A percentile compares a stretch with the other conserved stretches of the same genome.
phyloP scores from a whole-genome alignment of 805 yeast species.

The Saccharomyces eubayanus region DNA sequence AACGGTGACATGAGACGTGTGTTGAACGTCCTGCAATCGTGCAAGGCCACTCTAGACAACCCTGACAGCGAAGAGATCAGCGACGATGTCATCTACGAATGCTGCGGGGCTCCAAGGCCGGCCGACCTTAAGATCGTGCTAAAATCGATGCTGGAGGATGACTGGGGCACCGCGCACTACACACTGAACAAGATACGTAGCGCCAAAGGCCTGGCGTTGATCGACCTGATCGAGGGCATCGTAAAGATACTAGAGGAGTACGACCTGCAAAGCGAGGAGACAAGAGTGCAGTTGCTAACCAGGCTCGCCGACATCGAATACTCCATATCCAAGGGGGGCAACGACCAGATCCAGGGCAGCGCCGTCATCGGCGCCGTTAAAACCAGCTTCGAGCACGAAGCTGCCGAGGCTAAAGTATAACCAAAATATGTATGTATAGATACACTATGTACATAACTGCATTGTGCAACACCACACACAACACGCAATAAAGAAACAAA shows the following conservation, averaged over 20 bases:
- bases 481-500: background rate
- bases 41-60: constrained; percentile 64
- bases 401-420: background rate
- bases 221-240: constrained; percentile 74
- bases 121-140: constrained; percentile 67
- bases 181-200: constrained; percentile 60
- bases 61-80: constrained; percentile 48
- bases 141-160: constrained; percentile 72
- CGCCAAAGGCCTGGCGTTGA: constrained; percentile 77
- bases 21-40: constrained; percentile 87
- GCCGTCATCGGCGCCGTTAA: constrained; percentile 86
- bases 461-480: background rate
- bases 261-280: constrained; percentile 47
- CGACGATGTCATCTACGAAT: constrained; percentile 75
- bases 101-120: constrained; percentile 94
- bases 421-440: background rate
- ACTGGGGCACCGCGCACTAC: constrained; percentile 70
- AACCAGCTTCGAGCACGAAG: constrained; percentile 33
- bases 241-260: constrained; percentile 61
- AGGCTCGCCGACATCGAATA: constrained; percentile 86
- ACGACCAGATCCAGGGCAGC: constrained; percentile 79
- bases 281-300: constrained; percentile 56
- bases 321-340: constrained; percentile 86
- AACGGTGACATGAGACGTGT: constrained; percentile 96
- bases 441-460: background rate